A percentile compares a stretch with the other conserved stretches of the same genome.
phyloP scores from a whole-genome alignment of 352 stramenopile genomes.

The Pseudoperonospora humuli region DNA sequence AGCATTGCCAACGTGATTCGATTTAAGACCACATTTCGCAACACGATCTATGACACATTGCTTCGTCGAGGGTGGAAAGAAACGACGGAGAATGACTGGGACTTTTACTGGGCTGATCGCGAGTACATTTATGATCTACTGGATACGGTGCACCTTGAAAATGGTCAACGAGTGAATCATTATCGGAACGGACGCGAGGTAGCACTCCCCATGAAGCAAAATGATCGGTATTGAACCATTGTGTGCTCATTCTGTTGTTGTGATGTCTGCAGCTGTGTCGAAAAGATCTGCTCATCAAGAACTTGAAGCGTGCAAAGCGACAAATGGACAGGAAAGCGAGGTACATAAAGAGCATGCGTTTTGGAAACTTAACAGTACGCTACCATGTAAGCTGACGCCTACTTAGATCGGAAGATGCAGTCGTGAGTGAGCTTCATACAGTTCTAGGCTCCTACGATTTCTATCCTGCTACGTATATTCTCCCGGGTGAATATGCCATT shows the following conservation, averaged over 20 bases:
- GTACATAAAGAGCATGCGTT: too few relatives aligned
- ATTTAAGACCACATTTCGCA: too few relatives aligned
- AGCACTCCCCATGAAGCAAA: too few relatives aligned
- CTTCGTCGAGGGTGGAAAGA: slow-evolving; percentile 86
- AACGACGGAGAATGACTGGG: slow-evolving; percentile 79
- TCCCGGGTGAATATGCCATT: too few relatives aligned
- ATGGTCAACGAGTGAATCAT: too few relatives aligned
- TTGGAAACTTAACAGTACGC: too few relatives aligned
- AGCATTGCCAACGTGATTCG: too few relatives aligned
- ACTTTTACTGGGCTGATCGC: slow-evolving; percentile 86
- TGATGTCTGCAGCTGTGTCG: slow-evolving; percentile 59
- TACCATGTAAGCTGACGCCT: too few relatives aligned
- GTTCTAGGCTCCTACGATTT: slow-evolving; percentile 78
- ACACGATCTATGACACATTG: slow-evolving; percentile 89
- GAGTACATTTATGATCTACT: slow-evolving; percentile 89
- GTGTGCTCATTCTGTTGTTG: not conserved
- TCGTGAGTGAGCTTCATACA: slow-evolving; percentile 14
- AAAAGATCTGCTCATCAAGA: slow-evolving; percentile 94
- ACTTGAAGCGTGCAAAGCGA: slow-evolving; percentile 83
- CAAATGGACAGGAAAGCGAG: too few relatives aligned
- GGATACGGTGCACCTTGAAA: too few relatives aligned
- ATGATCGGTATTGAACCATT: too few relatives aligned
- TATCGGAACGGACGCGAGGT: slow-evolving; percentile 83
- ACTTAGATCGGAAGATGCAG: slow-evolving; percentile 36
- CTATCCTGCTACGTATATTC: slow-evolving; percentile 89